Conservation (phyloP, 164 flowering plant species). For the Platanus orientalis region DNA sequence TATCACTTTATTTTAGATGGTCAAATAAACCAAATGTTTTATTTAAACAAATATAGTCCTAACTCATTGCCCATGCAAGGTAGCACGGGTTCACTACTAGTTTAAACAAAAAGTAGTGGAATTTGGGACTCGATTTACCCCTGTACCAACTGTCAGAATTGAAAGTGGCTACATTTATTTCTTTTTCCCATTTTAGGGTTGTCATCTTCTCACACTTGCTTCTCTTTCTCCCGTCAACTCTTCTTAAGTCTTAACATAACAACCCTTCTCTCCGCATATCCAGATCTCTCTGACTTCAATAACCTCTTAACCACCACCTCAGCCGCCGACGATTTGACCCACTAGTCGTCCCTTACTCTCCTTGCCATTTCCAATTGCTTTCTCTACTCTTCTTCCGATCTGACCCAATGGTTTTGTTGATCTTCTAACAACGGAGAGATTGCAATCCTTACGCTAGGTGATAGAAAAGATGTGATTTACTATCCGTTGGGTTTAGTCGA, state of each 20-base stretch:
- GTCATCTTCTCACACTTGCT: slow-evolving; percentile 39
- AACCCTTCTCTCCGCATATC: slow-evolving; percentile 53
- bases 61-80: too few relatives aligned
- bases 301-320: slow-evolving; percentile 52
- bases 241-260: slow-evolving; percentile 59
- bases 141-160: too few relatives aligned
- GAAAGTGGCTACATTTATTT: too few relatives aligned
- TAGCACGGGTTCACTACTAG: too few relatives aligned
- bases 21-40: too few relatives aligned
- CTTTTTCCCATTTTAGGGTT: too few relatives aligned
- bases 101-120: too few relatives aligned
- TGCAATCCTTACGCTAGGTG: slow-evolving; percentile 75
- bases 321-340: slow-evolving; percentile 49
- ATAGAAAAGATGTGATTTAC: slow-evolving; percentile 55
- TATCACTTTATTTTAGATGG: too few relatives aligned
- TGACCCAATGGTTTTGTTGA: slow-evolving; percentile 52
- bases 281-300: slow-evolving; percentile 69
- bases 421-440: slow-evolving; percentile 34
- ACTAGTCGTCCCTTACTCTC: slow-evolving; percentile 71
- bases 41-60: too few relatives aligned
- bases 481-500: slow-evolving; percentile 24
- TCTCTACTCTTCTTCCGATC: slow-evolving; percentile 50
- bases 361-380: slow-evolving; percentile 72
- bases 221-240: slow-evolving; percentile 20
- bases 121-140: too few relatives aligned